A percentile compares a stretch with the other conserved stretches of the same genome.
These are phyloP conservation scores for Arctium lappa DNA, from an alignment of 129 eudicot species.

Conservation along the genomic window DNA sequence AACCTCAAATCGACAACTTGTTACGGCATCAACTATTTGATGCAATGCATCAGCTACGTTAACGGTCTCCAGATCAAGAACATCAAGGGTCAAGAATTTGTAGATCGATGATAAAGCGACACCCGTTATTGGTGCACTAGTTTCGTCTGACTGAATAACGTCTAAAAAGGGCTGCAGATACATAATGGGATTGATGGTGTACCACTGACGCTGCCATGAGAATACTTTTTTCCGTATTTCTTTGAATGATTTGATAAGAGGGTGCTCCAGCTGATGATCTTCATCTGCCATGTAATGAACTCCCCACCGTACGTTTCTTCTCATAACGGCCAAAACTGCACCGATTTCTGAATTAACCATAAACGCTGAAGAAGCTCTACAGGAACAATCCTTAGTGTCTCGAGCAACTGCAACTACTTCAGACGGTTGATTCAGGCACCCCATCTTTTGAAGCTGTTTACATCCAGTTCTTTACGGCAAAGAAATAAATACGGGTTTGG, in stretches of 20 bases:
- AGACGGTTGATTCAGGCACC: slow-evolving; percentile 41
- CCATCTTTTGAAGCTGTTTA: slow-evolving; percentile 33
- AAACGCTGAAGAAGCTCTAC: slow-evolving; percentile 61
- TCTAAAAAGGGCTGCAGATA: slow-evolving; percentile 91
- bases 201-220: slow-evolving; percentile 72
- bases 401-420: slow-evolving; percentile 28
- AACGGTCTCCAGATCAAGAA: slow-evolving; percentile 59
- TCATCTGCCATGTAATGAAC: slow-evolving; percentile 77
- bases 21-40: slow-evolving; percentile 73
- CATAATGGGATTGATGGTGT: slow-evolving; percentile 50
- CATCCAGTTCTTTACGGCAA: slow-evolving; percentile 16
- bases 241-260: slow-evolving; percentile 75
- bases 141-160: slow-evolving; percentile 87
- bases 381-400: slow-evolving; percentile 33
- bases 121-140: slow-evolving; percentile 90
- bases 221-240: slow-evolving; percentile 65
- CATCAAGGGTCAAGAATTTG: slow-evolving; percentile 77
- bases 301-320: slow-evolving; percentile 96
- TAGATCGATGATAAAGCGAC: slow-evolving; percentile 87
- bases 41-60: slow-evolving; percentile 74
- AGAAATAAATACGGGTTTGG: slow-evolving; percentile 21
- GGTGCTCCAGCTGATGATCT: slow-evolving; percentile 90
- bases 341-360: slow-evolving; percentile 88
- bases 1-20: slow-evolving; percentile 91
- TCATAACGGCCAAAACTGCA: slow-evolving; percentile 91